phyloP scores from a whole-genome alignment of 768 basidiomycete species.

The Udeniomyces megalosporus region DNA sequence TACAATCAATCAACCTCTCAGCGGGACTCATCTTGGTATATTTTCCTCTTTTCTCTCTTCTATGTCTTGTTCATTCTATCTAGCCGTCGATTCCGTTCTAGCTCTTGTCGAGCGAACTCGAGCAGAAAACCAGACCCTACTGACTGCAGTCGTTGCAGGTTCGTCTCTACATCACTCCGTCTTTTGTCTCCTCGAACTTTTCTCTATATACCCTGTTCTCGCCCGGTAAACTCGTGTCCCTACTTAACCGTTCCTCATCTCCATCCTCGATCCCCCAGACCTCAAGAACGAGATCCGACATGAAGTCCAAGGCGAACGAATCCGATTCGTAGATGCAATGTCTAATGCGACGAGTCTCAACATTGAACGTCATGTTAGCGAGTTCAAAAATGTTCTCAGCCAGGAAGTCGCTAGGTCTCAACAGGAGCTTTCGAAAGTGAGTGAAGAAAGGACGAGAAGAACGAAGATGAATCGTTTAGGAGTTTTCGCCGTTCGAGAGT shows the following conservation, averaged over 20 bases:
- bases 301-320: slow-evolving; percentile 47
- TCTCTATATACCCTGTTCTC: too few relatives aligned
- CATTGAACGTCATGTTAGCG: slow-evolving; percentile 66
- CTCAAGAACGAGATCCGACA: slow-evolving; percentile 53
- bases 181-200: not conserved
- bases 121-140: slow-evolving; percentile 53
- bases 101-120: slow-evolving; percentile 49
- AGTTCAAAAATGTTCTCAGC: slow-evolving; percentile 66
- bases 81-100: slow-evolving; percentile 25
- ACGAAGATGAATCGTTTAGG: too few relatives aligned
- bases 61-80: not conserved
- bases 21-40: too few relatives aligned
- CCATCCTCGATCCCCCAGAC: slow-evolving; percentile 34
- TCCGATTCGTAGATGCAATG: slow-evolving; percentile 88
- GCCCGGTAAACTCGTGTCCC: too few relatives aligned
- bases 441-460: slow-evolving; percentile 1
- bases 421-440: slow-evolving; percentile 40
- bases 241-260: too few relatives aligned
- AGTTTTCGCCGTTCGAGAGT: too few relatives aligned
- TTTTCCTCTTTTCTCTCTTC: not conserved
- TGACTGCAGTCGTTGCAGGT: slow-evolving; percentile 53
- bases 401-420: slow-evolving; percentile 59
- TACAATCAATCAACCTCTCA: too few relatives aligned
- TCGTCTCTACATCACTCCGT: slow-evolving; percentile 12
- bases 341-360: slow-evolving; percentile 80